Evolutionary conservation across 129 eudicot genomes (phyloP), one percentile per base, ranked within the genome.

Genomic region (Helianthus tuberosus): DNA sequence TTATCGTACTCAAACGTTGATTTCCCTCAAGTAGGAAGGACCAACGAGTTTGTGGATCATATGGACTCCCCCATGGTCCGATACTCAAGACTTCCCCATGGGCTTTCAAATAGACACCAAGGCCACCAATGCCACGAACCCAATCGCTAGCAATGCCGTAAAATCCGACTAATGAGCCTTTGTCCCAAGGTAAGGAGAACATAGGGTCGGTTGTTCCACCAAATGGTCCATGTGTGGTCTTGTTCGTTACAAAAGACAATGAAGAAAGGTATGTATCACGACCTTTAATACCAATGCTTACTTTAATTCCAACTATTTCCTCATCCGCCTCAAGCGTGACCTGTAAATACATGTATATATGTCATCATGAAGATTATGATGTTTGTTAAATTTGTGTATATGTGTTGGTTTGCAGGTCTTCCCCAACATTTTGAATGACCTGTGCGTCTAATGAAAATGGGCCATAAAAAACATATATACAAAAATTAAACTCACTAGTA

Each of bases 221-320:
- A 71, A 71, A 71, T 54, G 75, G 75, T 17, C 75, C 75, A 71
- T 53, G 51, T 2, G 20, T 59, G 5, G 11, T 20, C 72, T 66
- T 66, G 20, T 20, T 66, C 1, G 72, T 66, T 16, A 4, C 3
- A 47, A 38, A 53, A 53, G 66, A 54, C 4, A 71, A 12, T 7
- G 75, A 71, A 0, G 75, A 53, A 52, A 71, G 38, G 3, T 46
- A 3, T 20, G 16, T 9, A 53, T 69, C n/a, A 53, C 25, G 11
- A 38, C 48, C 68, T 63, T 2, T 46, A 13, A 44, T 12, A 8
- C 49, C 49, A 15, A 69, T 7, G 0, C 49, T 51, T n/a, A 62
- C 75, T 29, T 17, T 41, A n/a, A 69, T 52, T 2, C 51, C 29
- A 20, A 55, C 13, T 59, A 53, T 11, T 39, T 71, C 63, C 50